Conservation (phyloP, 2,329 filamentous ascomycete species). For the Exophiala sp. region DNA sequence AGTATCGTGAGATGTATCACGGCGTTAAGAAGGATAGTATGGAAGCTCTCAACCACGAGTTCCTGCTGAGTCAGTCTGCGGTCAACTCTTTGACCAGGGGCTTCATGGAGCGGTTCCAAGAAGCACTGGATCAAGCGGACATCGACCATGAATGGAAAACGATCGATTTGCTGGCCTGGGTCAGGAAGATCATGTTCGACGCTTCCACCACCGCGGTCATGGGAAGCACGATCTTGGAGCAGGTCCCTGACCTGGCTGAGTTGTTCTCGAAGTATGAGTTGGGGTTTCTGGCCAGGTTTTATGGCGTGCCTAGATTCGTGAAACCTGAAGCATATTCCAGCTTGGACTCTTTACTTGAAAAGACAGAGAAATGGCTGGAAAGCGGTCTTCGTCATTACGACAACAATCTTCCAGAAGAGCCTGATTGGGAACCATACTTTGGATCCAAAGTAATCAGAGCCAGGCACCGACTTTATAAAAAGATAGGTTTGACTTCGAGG, state of each 20-base stretch:
- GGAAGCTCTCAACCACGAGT: slow-evolving; percentile 13
- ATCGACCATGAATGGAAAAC: slow-evolving; percentile 9
- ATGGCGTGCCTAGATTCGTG: slow-evolving; percentile 23
- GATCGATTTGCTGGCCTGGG: slow-evolving; percentile 7
- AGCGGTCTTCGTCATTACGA: neutral
- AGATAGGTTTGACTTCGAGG: slow-evolving; percentile 16
- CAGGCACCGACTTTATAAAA: slow-evolving; percentile 17
- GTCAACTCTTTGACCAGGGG: slow-evolving; percentile 16
- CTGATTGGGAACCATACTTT: slow-evolving; percentile 4
- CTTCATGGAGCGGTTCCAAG: slow-evolving; percentile 12
- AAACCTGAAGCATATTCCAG: slow-evolving; percentile 6
- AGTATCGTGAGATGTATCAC: neutral
- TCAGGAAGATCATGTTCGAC: slow-evolving; percentile 2
- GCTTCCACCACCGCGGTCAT: slow-evolving; percentile 32
- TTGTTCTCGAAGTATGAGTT: slow-evolving; percentile 35
- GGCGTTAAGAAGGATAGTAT: slow-evolving; percentile 2
- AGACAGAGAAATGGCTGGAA: slow-evolving; percentile 6
- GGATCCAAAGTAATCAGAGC: slow-evolving; percentile 7
- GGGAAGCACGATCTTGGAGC: slow-evolving; percentile 41
- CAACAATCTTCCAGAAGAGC: slow-evolving; percentile 5
- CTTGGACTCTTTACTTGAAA: slow-evolving; percentile 5
- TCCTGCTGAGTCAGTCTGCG: slow-evolving; percentile 14
- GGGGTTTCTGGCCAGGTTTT: slow-evolving; percentile 21
- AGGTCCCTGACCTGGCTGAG: slow-evolving; percentile 38
- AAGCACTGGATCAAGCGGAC: neutral